Base-by-base conservation (phyloP, 306 rosid genomes). In the Vicia villosa region DNA sequence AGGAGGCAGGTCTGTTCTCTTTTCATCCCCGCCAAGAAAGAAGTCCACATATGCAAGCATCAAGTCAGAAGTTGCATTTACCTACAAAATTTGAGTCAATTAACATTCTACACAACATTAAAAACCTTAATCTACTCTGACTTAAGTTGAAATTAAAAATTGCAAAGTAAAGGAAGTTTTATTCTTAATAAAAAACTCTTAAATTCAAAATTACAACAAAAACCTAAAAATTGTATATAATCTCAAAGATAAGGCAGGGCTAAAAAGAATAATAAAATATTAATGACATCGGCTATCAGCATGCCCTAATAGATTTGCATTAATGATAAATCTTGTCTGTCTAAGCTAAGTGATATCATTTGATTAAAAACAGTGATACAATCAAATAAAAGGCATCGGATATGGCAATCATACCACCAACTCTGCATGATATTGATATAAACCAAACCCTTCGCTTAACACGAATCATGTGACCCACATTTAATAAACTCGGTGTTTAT, bases 11-110 rank as follows among this genome's bases (percentile, higher is more conserved):
- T 95, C 99, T 16, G 73, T 71, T 84, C 99, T 89, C 89, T 91
- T 95, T 69, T 95, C 99, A 77, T 95, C 99, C 64, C 97, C 99
- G 47, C 99, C 99, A 58, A 95, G 96, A 80, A 89, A 95, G 84
- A 95, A 91, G 78, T 95, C 99, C 74, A 91, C 66, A 84, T 87
- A 91, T 15, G 89, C 97, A 46, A 91, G 92, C 97, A 95, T 95
- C 82, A 95, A 79, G 74, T 95, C 99, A 66, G 99, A 79, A 72
- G 97, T 91, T 79, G 99, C 96, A 69, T 92, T 92, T 7, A 95
- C 96, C 99, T 95, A 72, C 80, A 79, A 72, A 47, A 20, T 79
- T 70, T 32, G 72, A 46, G 42, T 36, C 62, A 72, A 69, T 66
- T 26, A 68, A 21, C 60, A 75, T 30, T 38, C 74, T 63, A 34